Percentiles rank a stretch among this genome's conserved stretches.
Evolutionary conservation across 106 monocot species (phyloP).

Genomic region (Narthecium ossifragum): DNA sequence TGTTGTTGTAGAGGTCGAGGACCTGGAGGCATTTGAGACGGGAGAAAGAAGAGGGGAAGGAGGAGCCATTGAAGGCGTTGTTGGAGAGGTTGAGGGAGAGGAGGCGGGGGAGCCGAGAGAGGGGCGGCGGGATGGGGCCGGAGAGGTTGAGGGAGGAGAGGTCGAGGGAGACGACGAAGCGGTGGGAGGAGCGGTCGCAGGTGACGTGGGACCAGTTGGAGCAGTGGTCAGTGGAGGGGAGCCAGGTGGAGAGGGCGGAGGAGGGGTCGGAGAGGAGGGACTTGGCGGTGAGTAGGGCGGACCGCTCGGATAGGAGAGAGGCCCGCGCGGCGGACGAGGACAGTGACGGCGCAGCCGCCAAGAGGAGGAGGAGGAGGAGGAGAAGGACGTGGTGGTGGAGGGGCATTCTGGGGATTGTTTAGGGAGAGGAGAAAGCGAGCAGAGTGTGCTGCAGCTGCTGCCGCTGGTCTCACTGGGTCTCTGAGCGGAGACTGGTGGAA

Average conservation of each 20-base stretch:
- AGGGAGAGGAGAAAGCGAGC: background rate
- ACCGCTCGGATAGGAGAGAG: too few species aligned
- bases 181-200: constrained; percentile 13
- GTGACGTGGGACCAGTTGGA: constrained; percentile 32
- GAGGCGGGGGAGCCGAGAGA: constrained; percentile 31
- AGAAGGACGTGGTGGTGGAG: constrained; percentile 25
- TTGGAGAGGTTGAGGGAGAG: constrained; percentile 64
- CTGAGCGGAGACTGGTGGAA: too few species aligned
- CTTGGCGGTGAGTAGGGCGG: too few species aligned
- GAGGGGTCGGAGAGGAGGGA: too few species aligned
- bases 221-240: constrained; percentile 30
- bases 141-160: constrained; percentile 35
- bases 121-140: constrained; percentile 36
- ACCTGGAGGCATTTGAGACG: constrained; percentile 25
- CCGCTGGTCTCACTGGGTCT: too few species aligned
- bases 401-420: background rate
- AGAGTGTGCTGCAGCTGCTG: too few species aligned
- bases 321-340: constrained; percentile 11
- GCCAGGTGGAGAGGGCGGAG: constrained; percentile 32
- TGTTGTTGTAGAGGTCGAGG: constrained; percentile 73
- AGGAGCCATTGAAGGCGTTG: constrained; percentile 42
- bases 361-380: constrained; percentile 22
- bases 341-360: constrained; percentile 37
- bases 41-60: constrained; percentile 26
- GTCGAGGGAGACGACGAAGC: constrained; percentile 34